Evolutionary conservation across 768 basidiomycete genomes (phyloP).

Genomic region (Hericium erinaceus): DNA sequence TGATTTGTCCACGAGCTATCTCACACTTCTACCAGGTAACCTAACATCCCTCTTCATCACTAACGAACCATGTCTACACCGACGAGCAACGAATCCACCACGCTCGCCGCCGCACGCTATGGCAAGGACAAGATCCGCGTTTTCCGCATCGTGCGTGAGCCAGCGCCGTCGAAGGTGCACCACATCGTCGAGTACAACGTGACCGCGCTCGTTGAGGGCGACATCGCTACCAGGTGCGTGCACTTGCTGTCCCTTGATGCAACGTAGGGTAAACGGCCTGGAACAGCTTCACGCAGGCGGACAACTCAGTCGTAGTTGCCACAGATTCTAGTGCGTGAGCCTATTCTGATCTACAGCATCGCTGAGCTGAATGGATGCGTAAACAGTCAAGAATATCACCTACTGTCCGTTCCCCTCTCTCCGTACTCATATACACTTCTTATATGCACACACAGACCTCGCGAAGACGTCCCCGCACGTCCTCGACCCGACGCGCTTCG

Average conservation of each 20-base stretch:
- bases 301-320: constrained; percentile 82
- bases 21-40: neutral
- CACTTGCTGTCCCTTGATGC: neutral
- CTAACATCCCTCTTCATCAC: neutral
- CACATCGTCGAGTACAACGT: constrained; percentile 82
- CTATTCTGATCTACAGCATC: neutral
- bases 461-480: constrained; percentile 88
- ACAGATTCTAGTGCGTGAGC: constrained; percentile 61
- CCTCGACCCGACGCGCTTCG: constrained; percentile 77
- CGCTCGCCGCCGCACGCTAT: constrained; percentile 51
- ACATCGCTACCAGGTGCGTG: constrained; percentile 61
- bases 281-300: constrained; percentile 73
- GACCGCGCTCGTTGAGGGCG: constrained; percentile 71
- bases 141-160: constrained; percentile 65
- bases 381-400: constrained; percentile 30
- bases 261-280: neutral
- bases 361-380: neutral
- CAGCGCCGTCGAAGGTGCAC: constrained; percentile 42
- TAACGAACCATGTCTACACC: neutral
- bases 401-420: constrained; percentile 19
- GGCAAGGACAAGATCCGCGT: constrained; percentile 89
- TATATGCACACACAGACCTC: constrained; percentile 38
- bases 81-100: neutral
- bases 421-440: neutral
- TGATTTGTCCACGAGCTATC: neutral